A percentile compares a stretch with the other conserved stretches of the same genome.
Conservation (phyloP, 768 basidiomycete species). For the Collybia mongolica region DNA sequence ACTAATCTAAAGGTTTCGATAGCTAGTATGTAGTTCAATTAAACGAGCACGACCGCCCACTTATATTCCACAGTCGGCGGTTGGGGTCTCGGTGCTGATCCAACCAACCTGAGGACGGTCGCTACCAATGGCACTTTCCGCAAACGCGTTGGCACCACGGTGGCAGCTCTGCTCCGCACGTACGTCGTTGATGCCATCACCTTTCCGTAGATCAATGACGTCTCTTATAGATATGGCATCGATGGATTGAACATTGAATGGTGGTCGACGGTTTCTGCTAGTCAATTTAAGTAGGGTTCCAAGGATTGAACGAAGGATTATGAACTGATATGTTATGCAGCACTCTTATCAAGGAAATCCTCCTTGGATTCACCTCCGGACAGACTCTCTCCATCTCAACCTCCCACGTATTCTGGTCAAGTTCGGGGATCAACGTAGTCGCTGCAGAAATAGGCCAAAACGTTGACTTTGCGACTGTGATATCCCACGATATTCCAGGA, state of each 20-base stretch:
- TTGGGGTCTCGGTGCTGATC: conserved; percentile 6
- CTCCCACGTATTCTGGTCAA: conserved; percentile 8
- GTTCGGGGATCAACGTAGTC: conserved; percentile 12
- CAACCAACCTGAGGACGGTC: conserved; percentile 1
- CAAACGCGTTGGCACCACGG: conserved; percentile 5
- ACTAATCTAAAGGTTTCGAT: not conserved
- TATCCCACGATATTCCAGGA: conserved; percentile 2
- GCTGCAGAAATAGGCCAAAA: not conserved
- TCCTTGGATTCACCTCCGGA: too few species aligned
- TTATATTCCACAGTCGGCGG: conserved; percentile 3
- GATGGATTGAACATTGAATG: conserved; percentile 9
- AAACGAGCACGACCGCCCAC: not conserved
- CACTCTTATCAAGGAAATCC: not conserved
- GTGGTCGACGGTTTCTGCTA: conserved; percentile 2
- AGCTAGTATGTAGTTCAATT: not conserved
- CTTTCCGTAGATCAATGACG: not conserved
- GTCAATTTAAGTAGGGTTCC: conserved; percentile 6
- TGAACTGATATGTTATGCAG: conserved; percentile 2
- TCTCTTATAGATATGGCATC: not conserved
- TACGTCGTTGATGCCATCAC: not conserved
- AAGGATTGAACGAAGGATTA: not conserved
- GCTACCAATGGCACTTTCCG: conserved; percentile 3
- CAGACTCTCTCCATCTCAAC: conserved; percentile 7
- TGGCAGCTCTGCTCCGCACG: conserved; percentile 2
- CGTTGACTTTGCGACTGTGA: not conserved